Evolutionary conservation across 805 yeast species (phyloP).

Genomic region (Debaryomyces maramus): DNA sequence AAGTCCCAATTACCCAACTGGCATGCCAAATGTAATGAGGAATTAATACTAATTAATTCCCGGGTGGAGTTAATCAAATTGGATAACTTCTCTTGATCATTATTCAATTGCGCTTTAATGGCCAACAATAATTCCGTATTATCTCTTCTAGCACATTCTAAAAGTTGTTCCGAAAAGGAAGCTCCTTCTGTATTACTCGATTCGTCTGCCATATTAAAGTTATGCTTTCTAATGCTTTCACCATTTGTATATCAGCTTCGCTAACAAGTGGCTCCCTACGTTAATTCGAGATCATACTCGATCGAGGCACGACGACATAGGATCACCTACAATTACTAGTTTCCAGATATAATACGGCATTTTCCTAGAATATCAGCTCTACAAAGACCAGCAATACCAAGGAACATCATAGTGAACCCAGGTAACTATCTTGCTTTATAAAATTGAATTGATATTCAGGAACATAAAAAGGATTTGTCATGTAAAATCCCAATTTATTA

Average conservation of each 20-base stretch:
- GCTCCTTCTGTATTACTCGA: conserved; percentile 54
- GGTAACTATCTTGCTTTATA: too few relatives aligned
- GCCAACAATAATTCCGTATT: conserved; percentile 71
- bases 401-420: too few relatives aligned
- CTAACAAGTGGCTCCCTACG: too few relatives aligned
- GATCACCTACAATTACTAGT: too few relatives aligned
- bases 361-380: too few relatives aligned
- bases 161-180: conserved; percentile 65
- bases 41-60: conserved; percentile 73
- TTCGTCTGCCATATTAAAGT: conserved; percentile 6
- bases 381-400: too few relatives aligned
- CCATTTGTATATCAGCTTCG: too few relatives aligned
- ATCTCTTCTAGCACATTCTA: conserved; percentile 87
- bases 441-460: too few relatives aligned
- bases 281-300: conserved; percentile 3
- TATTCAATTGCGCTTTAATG: conserved; percentile 47
- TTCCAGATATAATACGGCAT: too few relatives aligned
- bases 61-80: conserved; percentile 61
- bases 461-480: too few relatives aligned
- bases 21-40: conserved; percentile 81
- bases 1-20: conserved; percentile 83
- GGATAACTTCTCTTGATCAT: conserved; percentile 41
- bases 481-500: too few relatives aligned
- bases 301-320: conserved; percentile 7
- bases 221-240: neutral